Conservation (phyloP, 495 filamentous ascomycete species). For the Neurospora intermedia region DNA sequence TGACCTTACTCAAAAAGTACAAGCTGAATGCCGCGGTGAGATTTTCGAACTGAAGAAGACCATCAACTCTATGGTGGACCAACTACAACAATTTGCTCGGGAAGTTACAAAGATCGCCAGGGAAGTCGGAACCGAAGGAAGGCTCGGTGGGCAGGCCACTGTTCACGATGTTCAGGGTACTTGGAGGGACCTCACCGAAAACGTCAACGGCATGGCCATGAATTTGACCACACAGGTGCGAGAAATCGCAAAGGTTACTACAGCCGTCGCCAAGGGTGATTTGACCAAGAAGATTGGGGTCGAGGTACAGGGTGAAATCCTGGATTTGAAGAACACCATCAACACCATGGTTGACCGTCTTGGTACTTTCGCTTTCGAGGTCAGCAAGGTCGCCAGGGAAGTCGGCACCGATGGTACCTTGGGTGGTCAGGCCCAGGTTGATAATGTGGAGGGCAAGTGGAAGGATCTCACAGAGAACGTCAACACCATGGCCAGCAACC, state of each 20-base stretch:
- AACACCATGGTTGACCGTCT: slow-evolving; percentile 99
- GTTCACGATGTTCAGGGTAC: slow-evolving; percentile 97
- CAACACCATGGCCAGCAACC: slow-evolving; percentile 89
- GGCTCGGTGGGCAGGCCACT: slow-evolving; percentile 89
- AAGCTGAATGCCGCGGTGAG: slow-evolving; percentile 93
- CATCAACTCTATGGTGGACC: slow-evolving; percentile 99
- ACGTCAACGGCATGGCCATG: slow-evolving; percentile 98
- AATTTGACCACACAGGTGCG: slow-evolving; percentile 96
- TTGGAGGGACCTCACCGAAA: slow-evolving; percentile 94
- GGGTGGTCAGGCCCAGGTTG: slow-evolving; percentile 90
- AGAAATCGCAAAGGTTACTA: slow-evolving; percentile 96
- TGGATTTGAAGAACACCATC: slow-evolving; percentile 93
- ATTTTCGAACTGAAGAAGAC: slow-evolving; percentile 92
- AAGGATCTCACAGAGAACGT: slow-evolving; percentile 96
- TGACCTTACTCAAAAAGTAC: slow-evolving; percentile 93
- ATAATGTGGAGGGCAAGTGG: slow-evolving; percentile 98
- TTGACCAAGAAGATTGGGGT: slow-evolving; percentile 92
- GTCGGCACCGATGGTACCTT: slow-evolving; percentile 96
- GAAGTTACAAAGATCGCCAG: slow-evolving; percentile 97
- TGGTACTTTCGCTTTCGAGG: slow-evolving; percentile 93
- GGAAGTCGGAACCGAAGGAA: slow-evolving; percentile 94
- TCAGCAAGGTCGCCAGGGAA: slow-evolving; percentile 96
- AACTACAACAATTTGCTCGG: slow-evolving; percentile 89
- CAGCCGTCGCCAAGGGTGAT: slow-evolving; percentile 90
- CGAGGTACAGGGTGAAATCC: slow-evolving; percentile 91